Evolutionary conservation across 2,329 filamentous ascomycete species (phyloP).

Genomic region (Alternaria hordeiaustralica): DNA sequence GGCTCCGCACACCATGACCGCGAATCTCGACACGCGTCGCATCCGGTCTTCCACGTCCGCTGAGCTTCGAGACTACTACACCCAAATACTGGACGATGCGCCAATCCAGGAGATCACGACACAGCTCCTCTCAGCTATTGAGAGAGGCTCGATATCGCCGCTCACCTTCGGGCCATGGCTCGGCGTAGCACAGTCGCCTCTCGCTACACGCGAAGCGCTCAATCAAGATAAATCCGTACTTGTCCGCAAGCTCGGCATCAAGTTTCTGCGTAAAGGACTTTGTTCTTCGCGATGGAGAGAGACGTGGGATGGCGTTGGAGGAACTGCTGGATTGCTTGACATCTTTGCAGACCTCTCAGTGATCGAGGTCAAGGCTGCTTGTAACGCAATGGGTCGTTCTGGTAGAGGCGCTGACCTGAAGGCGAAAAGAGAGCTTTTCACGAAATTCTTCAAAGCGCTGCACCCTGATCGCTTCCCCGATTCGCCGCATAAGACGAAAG

Average conservation of each 20-base stretch:
- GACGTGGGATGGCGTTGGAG: slow-evolving; percentile 38
- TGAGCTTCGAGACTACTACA: slow-evolving; percentile 16
- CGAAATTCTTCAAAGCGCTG: slow-evolving; percentile 31
- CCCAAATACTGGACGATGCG: background rate
- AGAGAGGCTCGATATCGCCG: slow-evolving; percentile 25
- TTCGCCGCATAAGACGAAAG: slow-evolving; percentile 10
- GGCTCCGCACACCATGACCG: slow-evolving; percentile 2
- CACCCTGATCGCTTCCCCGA: slow-evolving; percentile 26
- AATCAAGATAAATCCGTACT: slow-evolving; percentile 30
- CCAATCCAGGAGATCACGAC: slow-evolving; percentile 7
- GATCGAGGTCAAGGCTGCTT: slow-evolving; percentile 27
- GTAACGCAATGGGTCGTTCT: slow-evolving; percentile 22
- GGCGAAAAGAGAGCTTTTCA: slow-evolving; percentile 25
- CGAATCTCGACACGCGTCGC: slow-evolving; percentile 5
- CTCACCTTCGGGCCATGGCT: slow-evolving; percentile 34
- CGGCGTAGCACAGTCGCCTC: slow-evolving; percentile 25
- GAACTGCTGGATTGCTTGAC: slow-evolving; percentile 30
- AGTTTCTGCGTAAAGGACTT: slow-evolving; percentile 24
- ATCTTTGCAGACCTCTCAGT: slow-evolving; percentile 35
- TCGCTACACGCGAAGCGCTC: slow-evolving; percentile 22
- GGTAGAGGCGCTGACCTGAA: slow-evolving; percentile 15
- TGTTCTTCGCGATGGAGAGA: slow-evolving; percentile 27
- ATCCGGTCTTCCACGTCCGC: slow-evolving; percentile 7
- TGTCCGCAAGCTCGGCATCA: slow-evolving; percentile 28
- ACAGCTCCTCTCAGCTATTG: slow-evolving; percentile 17